These are phyloP conservation scores for Hypoxylon fuscum DNA, from an alignment of 495 filamentous ascomycete species.

Conservation along the genomic window DNA sequence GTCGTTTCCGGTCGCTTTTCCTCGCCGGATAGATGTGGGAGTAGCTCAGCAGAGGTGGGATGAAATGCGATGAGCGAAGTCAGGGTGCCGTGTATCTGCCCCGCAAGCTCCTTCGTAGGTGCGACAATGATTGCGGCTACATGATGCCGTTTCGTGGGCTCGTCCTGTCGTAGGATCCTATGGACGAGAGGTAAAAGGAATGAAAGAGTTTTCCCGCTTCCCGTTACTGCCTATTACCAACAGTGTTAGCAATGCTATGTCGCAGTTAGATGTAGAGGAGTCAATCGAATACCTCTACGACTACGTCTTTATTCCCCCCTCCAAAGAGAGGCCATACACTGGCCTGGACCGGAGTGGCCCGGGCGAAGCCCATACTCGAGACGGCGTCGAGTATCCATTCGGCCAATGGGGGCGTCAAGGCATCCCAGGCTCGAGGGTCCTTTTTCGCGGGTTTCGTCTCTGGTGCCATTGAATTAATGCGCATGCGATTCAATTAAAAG, in stretches of 20 bases:
- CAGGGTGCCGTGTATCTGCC: conserved; percentile 89
- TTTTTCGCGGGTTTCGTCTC: conserved; percentile 48
- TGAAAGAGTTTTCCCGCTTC: conserved; percentile 92
- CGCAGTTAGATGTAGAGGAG: background rate
- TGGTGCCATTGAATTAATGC: conserved; percentile 47
- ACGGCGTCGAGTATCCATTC: conserved; percentile 92
- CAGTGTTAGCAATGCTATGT: background rate
- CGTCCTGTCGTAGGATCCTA: conserved; percentile 74
- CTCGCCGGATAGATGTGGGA: conserved; percentile 59
- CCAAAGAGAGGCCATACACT: conserved; percentile 82
- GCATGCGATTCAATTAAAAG: background rate
- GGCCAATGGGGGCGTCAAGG: conserved; percentile 77
- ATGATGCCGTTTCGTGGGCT: conserved; percentile 86
- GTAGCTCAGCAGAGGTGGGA: conserved; percentile 70
- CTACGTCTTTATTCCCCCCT: conserved; percentile 92
- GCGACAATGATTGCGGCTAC: conserved; percentile 90
- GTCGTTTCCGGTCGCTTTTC: conserved; percentile 62
- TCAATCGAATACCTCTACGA: conserved; percentile 71
- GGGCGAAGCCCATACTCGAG: conserved; percentile 80
- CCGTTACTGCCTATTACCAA: conserved; percentile 81
- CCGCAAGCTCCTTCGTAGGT: conserved; percentile 91
- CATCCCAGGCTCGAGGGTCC: conserved; percentile 77
- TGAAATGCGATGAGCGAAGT: conserved; percentile 82
- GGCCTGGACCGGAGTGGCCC: conserved; percentile 94
- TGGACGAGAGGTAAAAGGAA: conserved; percentile 92